A percentile compares a stretch with the other conserved stretches of the same genome.
phyloP scores from a whole-genome alignment of 2,329 filamentous ascomycete genomes.

The Parasarocladium wereldwijsianum region DNA sequence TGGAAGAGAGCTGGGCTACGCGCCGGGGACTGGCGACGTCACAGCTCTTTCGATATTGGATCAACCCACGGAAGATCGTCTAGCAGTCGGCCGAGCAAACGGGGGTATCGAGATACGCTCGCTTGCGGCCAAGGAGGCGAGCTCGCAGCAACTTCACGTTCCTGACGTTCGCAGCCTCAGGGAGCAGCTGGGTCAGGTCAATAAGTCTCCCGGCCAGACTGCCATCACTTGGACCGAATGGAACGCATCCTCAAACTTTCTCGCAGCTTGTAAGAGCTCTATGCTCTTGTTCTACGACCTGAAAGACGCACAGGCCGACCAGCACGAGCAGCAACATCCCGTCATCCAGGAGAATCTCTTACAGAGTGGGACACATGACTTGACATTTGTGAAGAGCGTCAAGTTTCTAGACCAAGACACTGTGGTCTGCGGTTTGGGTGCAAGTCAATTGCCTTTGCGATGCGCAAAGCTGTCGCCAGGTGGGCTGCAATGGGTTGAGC shows the following conservation, averaged over 20 bases:
- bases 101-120: constrained; percentile 32
- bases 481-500: constrained; percentile 23
- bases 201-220: constrained; percentile 14
- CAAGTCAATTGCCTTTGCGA: constrained; percentile 25
- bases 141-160: background rate
- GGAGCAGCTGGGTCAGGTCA: background rate
- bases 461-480: constrained; percentile 30
- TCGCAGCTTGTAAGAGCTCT: constrained; percentile 17
- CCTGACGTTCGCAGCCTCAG: background rate
- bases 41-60: constrained; percentile 30
- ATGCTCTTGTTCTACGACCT: constrained; percentile 16
- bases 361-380: constrained; percentile 8
- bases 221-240: constrained; percentile 20
- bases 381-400: constrained; percentile 15
- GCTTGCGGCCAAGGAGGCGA: background rate
- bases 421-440: constrained; percentile 30
- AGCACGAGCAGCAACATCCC: constrained; percentile 10
- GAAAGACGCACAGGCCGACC: constrained; percentile 3
- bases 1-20: constrained; percentile 24
- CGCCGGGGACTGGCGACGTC: constrained; percentile 32
- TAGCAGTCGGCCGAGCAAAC: constrained; percentile 34
- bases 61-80: constrained; percentile 11
- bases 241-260: constrained; percentile 13
- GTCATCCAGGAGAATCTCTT: constrained; percentile 14
- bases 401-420: constrained; percentile 31